A percentile compares a stretch with the other conserved stretches of the same genome.
Evolutionary conservation across 1,284 basidiomycete species (phyloP).

Genomic region (Leccinum pseudoinsigne): DNA sequence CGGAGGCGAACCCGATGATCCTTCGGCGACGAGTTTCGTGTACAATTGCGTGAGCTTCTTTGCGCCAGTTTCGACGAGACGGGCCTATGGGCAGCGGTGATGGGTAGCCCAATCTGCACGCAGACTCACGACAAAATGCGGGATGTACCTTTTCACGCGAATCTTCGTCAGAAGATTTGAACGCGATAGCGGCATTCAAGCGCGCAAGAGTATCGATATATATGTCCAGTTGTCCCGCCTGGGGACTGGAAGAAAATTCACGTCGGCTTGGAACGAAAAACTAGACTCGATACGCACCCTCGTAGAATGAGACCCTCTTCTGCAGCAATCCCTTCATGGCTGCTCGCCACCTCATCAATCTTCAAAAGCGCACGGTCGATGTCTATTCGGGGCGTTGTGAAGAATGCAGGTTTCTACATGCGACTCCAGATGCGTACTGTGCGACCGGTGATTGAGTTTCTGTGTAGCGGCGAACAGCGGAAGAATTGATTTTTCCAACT

Average conservation of each 20-base stretch:
- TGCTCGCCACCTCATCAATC: conserved; percentile 76
- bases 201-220: conserved; percentile 74
- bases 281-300: conserved; percentile 47
- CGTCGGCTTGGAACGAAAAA: conserved; percentile 3
- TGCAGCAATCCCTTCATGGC: conserved; percentile 71
- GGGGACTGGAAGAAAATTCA: conserved; percentile 48
- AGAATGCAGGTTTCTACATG: neutral
- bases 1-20: conserved; percentile 67
- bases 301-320: conserved; percentile 76
- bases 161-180: conserved; percentile 62
- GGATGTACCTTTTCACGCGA: conserved; percentile 53
- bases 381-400: conserved; percentile 45
- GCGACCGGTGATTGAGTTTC: conserved; percentile 65
- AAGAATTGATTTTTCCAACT: conserved; percentile 78
- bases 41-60: conserved; percentile 79
- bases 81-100: conserved; percentile 44
- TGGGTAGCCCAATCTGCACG: neutral
- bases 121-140: neutral
- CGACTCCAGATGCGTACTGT: conserved; percentile 47
- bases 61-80: conserved; percentile 74
- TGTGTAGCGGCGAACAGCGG: conserved; percentile 76
- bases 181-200: conserved; percentile 76
- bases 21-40: conserved; percentile 79
- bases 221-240: conserved; percentile 56
- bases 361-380: conserved; percentile 75